These are phyloP conservation scores for Phytophthora colocasiae DNA, from an alignment of 352 stramenopile genomes.

Conservation along the genomic window DNA sequence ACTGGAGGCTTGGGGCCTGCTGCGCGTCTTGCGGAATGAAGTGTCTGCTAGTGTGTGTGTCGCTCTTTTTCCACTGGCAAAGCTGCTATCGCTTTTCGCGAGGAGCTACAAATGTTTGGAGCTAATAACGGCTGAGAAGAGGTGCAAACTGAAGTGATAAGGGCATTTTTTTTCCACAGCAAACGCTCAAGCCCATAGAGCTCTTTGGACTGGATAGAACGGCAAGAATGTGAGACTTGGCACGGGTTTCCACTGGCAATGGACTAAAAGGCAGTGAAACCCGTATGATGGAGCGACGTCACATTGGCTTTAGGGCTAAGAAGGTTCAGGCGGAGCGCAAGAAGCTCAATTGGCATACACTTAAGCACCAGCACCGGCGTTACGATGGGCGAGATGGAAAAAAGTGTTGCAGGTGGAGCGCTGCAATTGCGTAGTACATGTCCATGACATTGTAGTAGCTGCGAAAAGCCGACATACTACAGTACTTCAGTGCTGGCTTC, in stretches of 20 bases:
- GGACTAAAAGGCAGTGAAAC: constrained; percentile 4
- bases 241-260: background rate
- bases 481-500: constrained; percentile 19
- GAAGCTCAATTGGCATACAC: constrained; percentile 6
- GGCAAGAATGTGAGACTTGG: constrained; percentile 25
- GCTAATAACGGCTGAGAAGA: constrained; percentile 21
- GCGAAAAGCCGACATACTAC: background rate
- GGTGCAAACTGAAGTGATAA: constrained; percentile 5
- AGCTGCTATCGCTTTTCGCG: constrained; percentile 28
- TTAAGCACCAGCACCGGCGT: background rate
- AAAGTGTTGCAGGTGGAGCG: background rate
- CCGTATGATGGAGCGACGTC: constrained; percentile 12
- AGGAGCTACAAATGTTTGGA: constrained; percentile 22
- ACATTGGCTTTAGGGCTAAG: constrained; percentile 1
- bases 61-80: constrained; percentile 16
- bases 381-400: constrained; percentile 3
- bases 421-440: background rate
- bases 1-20: constrained; percentile 1
- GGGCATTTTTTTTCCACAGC: constrained; percentile 22
- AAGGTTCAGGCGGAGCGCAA: background rate
- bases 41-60: background rate
- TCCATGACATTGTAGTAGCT: too few relatives aligned
- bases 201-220: constrained; percentile 14
- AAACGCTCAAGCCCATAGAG: constrained; percentile 27
- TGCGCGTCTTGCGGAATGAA: constrained; percentile 41